phyloP scores from a whole-genome alignment of 352 stramenopile species.

The Pythium sukuiense region DNA sequence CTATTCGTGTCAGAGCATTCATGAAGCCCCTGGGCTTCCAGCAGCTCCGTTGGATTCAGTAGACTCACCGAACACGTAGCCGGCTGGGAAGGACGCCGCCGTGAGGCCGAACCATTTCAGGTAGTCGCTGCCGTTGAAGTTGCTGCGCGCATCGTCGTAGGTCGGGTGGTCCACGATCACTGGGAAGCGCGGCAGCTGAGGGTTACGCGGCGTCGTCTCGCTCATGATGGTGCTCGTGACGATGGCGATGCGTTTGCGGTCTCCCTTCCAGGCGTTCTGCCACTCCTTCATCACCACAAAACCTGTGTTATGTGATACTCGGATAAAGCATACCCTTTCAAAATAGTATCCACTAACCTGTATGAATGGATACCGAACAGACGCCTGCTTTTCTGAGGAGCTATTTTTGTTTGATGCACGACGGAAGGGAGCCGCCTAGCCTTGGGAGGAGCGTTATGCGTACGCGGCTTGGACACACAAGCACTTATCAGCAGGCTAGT shows the following conservation, averaged over 20 bases:
- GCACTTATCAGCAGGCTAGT: neutral
- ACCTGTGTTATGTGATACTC: slow-evolving; percentile 11
- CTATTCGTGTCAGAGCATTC: neutral
- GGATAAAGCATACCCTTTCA: neutral
- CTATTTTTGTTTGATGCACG: slow-evolving; percentile 12
- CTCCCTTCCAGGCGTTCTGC: slow-evolving; percentile 11
- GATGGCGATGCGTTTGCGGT: neutral
- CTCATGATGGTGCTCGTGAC: slow-evolving; percentile 42
- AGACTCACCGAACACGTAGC: slow-evolving; percentile 75
- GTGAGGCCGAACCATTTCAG: slow-evolving; percentile 54
- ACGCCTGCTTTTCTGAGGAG: slow-evolving; percentile 3
- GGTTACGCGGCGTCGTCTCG: slow-evolving; percentile 48
- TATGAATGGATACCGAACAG: slow-evolving; percentile 21
- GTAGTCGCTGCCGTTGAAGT: slow-evolving; percentile 73
- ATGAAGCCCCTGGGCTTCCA: neutral
- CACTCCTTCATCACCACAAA: slow-evolving; percentile 19
- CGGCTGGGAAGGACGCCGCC: slow-evolving; percentile 66
- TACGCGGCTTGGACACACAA: neutral
- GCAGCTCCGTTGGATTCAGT: neutral
- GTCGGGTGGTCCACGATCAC: slow-evolving; percentile 81
- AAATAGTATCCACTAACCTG: neutral
- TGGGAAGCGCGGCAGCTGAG: slow-evolving; percentile 62
- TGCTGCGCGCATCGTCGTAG: slow-evolving; percentile 66
- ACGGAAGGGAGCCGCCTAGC: slow-evolving; percentile 5
- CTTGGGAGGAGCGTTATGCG: neutral